A percentile compares a stretch with the other conserved stretches of the same genome.
These are phyloP conservation scores for Carex parvula DNA, from an alignment of 176 grass and related monocot genomes.

Conservation along the genomic window DNA sequence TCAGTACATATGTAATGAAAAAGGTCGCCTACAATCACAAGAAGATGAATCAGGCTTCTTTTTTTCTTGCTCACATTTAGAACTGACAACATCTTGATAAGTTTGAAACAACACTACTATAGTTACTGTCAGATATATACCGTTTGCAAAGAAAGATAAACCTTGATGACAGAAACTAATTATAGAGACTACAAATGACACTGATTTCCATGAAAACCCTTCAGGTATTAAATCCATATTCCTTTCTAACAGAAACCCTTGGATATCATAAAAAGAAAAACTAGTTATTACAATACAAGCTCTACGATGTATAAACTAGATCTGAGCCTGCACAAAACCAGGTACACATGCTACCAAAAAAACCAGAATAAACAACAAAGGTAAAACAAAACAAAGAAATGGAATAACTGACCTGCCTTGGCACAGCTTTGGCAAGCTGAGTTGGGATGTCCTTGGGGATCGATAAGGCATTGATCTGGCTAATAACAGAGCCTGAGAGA, in stretches of 20 bases:
- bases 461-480: conserved; percentile 58
- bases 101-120: conserved; percentile 10
- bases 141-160: background rate
- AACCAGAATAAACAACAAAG: conserved; percentile 8
- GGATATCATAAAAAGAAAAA: background rate
- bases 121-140: background rate
- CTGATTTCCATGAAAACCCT: background rate
- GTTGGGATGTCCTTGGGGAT: conserved; percentile 70
- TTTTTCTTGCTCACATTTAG: background rate
- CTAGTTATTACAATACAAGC: background rate
- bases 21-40: conserved; percentile 77
- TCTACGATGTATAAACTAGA: background rate
- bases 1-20: conserved; percentile 88
- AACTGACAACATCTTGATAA: conserved; percentile 6
- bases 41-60: conserved; percentile 3
- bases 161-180: background rate
- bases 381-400: conserved; percentile 14
- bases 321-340: background rate
- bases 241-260: background rate
- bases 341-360: background rate
- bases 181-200: background rate
- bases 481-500: conserved; percentile 64
- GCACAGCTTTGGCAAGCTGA: conserved; percentile 76
- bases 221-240: background rate
- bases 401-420: conserved; percentile 53